Evolutionary conservation across 139 green algal species (phyloP), one percentile per base, ranked within the genome.

Genomic region (Microglena sp.): DNA sequence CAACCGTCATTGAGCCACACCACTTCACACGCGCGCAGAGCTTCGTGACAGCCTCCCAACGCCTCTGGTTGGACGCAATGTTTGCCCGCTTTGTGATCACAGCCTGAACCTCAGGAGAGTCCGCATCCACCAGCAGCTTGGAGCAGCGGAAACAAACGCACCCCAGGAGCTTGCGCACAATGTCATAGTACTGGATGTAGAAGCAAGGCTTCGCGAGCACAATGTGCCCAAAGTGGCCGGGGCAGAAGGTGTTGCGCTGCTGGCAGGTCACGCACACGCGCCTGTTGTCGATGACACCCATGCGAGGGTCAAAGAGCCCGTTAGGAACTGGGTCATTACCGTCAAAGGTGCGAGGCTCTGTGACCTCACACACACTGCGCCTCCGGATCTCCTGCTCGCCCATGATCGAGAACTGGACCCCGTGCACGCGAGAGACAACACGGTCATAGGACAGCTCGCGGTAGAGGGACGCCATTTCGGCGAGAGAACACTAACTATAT

Each of bases 181-280:
- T 90, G 33, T 89, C 88, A 22, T 96, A 78, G 79, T 97, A 98
- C 44, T 90, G 87, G 33, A 90, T 73, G 75, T 98, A 93, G 68
- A 86, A 98, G 70, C 97, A 81, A 6, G 93, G 93, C 67, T 91
- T 33, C 24, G 88, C 90, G 31, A 98, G 82, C 71, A 96, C 87
- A 31, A 98, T 79, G 82, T 97, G 91, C 15, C 93, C 93, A 81
- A 98, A 98, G 74, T 98, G 90, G 3, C 93, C 92, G 0, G 93
- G 93, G 66, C 85, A 97, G 66, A 96, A 87, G 53, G 82, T 68
- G 62, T 85, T 76, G 40, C 70, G 67, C 7, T 72, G 65, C 8
- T 81, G 81, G 69, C 92, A 87, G 8, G 85, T 92, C 5, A 64
- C 71, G 65, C 88, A 93, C 59, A 82, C 82, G 6, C 82, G 36